Evolutionary conservation across 495 filamentous ascomycete species (phyloP).

Genomic region (Tuber melanosporum): DNA sequence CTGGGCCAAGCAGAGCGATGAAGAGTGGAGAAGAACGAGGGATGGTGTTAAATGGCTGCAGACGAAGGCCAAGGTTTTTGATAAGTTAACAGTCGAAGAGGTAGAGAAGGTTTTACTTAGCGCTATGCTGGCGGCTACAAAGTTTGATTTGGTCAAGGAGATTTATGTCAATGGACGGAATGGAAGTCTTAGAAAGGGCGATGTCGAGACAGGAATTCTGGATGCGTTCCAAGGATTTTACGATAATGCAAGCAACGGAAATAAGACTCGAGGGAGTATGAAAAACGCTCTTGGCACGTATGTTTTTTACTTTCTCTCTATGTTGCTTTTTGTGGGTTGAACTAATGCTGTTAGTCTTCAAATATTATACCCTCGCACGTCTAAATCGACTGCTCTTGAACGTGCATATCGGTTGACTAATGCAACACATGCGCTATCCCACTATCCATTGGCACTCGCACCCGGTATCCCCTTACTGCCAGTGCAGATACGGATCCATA

Average conservation of each 20-base stretch:
- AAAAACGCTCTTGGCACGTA: constrained; percentile 61
- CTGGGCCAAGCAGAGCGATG: constrained; percentile 38
- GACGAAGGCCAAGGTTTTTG: constrained; percentile 27
- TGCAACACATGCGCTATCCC: constrained; percentile 79
- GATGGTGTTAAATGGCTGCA: constrained; percentile 33
- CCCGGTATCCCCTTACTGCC: constrained; percentile 90
- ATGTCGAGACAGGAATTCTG: constrained; percentile 55
- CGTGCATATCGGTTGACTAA: constrained; percentile 52
- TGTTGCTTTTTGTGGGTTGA: not conserved
- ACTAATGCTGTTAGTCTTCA: constrained; percentile 30
- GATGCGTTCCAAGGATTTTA: constrained; percentile 55
- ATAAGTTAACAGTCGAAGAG: constrained; percentile 23
- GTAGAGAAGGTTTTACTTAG: constrained; percentile 32
- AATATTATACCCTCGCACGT: constrained; percentile 33
- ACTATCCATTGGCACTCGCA: constrained; percentile 81
- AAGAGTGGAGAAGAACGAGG: constrained; percentile 34
- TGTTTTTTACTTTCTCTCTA: constrained; percentile 36
- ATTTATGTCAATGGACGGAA: constrained; percentile 31
- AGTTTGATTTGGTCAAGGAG: constrained; percentile 33
- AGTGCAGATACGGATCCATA: constrained; percentile 77
- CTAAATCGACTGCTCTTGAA: constrained; percentile 34
- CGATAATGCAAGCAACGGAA: constrained; percentile 71
- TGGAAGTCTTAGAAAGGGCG: constrained; percentile 42
- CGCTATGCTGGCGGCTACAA: constrained; percentile 35
- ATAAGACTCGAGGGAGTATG: constrained; percentile 60